Base-by-base conservation (phyloP, 306 rosid genomes). In the Quercus parvula region DNA sequence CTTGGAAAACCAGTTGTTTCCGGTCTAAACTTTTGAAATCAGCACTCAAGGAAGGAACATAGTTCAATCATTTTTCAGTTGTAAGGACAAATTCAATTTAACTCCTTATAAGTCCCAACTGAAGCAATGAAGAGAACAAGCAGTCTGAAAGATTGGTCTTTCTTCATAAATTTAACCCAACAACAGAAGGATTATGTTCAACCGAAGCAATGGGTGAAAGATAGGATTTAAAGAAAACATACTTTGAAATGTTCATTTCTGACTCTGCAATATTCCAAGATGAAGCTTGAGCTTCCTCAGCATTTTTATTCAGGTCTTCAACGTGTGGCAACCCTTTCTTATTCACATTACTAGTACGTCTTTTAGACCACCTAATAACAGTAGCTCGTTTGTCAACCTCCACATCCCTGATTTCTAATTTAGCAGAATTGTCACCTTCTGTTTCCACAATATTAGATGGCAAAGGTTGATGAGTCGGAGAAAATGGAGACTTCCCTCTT, bases 381-480 rank as follows among this genome's bases (percentile, higher is more conserved):
- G 86, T 84, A 70, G 91, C 90, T 20, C 92, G 81, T 83, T 80
- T 86, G 61, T 94, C 98, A 61, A 94, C 91, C 83, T 84, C 78
- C 79, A 94, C 98, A 85, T 92, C 98, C 82, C 88, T 92, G 74
- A 92, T 85, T 78, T 90, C 91, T 79, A 85, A 77, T 75, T 81
- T 88, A 14, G 81, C 44, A 77, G 75, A 82, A 55, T 54, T 71
- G 14, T 75, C 77, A 57, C 59, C 75, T 46, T 86, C 85, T 79
- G 57, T 83, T 77, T 85, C 85, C 44, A 55, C 76, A 56, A 79
- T 71, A 49, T 49, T 13, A 17, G 80, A 79, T 63, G 30, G 77
- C 12, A 85, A 81, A 13, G 85, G 84, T 3, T 91, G 82, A 62
- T 87, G 78, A 18, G 87, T 78, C 2, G 91, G 46, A 56, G 83